These are phyloP conservation scores for Epichloe aotearoae DNA, from an alignment of 2,329 filamentous ascomycete species.

Conservation along the genomic window DNA sequence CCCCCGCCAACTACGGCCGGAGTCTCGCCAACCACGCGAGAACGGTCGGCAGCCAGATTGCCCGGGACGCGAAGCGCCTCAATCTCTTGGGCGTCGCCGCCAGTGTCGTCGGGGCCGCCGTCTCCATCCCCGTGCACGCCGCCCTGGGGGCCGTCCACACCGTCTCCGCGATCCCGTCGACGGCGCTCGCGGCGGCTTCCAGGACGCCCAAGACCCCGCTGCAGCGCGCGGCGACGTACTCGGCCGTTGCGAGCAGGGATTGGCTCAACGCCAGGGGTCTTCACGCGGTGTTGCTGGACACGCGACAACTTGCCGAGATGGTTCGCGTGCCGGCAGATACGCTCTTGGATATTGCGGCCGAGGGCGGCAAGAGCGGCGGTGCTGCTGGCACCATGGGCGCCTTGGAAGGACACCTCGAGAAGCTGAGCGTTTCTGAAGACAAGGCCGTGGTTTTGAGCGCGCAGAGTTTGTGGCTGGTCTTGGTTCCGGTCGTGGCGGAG, in stretches of 20 bases:
- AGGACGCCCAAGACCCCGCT: no score
- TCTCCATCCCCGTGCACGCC: no score
- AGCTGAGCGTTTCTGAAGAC: slow-evolving; percentile 16
- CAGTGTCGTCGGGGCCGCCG: no score
- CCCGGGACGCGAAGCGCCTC: no score
- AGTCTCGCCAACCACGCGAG: slow-evolving; percentile 17
- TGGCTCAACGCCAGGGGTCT: slow-evolving; percentile 29
- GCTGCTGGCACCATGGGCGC: slow-evolving; percentile 10
- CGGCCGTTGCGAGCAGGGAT: slow-evolving; percentile 27
- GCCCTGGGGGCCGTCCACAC: no score
- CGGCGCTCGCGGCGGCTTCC: no score
- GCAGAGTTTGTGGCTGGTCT: slow-evolving; percentile 24
- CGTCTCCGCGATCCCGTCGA: no score
- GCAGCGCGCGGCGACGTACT: slow-evolving; percentile 20
- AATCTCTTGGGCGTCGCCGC: no score
- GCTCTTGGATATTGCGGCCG: slow-evolving; percentile 25
- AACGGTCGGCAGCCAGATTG: no score
- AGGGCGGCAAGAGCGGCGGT: no score
- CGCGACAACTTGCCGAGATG: slow-evolving; percentile 16
- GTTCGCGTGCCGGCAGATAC: slow-evolving; percentile 20
- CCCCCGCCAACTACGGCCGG: no score
- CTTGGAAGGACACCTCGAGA: slow-evolving; percentile 16
- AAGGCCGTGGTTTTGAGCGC: slow-evolving; percentile 13
- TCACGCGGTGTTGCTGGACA: slow-evolving; percentile 23
- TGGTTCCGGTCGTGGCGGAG: slow-evolving; percentile 9